Evolutionary conservation across 495 filamentous ascomycete genomes (phyloP).

Genomic region (Hyaloscypha hepaticicola): DNA sequence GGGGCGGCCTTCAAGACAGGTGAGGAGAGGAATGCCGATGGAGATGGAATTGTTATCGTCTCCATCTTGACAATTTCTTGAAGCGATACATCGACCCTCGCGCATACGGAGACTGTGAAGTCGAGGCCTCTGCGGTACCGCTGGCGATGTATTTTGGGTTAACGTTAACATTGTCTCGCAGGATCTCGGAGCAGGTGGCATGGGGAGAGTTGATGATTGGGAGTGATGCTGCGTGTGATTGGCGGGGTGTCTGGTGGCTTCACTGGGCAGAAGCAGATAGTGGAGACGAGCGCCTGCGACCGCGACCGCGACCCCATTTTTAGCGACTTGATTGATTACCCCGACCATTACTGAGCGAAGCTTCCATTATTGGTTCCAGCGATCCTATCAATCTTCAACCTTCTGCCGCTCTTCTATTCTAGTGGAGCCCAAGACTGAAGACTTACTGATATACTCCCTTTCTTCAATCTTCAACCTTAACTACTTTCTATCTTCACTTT

Average conservation of each 20-base stretch:
- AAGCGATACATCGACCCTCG: conserved; percentile 18
- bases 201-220: neutral
- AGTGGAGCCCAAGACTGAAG: neutral
- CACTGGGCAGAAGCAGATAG: neutral
- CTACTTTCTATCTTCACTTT: neutral
- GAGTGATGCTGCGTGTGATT: neutral
- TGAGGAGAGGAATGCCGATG: conserved; percentile 57
- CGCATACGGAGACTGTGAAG: neutral
- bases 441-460: too few species aligned
- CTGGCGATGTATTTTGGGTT: conserved; percentile 14
- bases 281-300: neutral
- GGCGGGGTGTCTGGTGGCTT: neutral
- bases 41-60: conserved; percentile 62
- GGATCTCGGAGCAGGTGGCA: neutral
- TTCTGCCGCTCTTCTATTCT: conserved; percentile 2
- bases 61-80: conserved; percentile 45
- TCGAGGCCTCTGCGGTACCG: neutral
- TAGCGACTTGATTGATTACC: too few species aligned
- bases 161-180: conserved; percentile 13
- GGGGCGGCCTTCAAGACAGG: conserved; percentile 36
- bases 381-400: neutral
- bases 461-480: too few species aligned
- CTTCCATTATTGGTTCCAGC: neutral
- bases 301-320: neutral
- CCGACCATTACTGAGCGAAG: too few species aligned